phyloP scores from a whole-genome alignment of 805 yeast species.

The Yamadazyma laniorum region DNA sequence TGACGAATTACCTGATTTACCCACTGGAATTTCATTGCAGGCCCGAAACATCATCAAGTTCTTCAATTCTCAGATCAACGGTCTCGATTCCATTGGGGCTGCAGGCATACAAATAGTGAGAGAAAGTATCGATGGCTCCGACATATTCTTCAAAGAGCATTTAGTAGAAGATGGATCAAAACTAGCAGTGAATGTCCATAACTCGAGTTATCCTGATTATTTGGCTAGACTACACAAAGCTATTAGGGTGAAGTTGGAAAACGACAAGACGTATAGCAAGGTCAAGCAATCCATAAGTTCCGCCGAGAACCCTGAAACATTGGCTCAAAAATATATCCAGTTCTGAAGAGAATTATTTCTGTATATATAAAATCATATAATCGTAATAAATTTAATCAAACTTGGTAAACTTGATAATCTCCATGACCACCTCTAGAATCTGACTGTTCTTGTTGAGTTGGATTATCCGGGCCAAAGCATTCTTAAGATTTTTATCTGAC shows the following conservation, averaged over 20 bases:
- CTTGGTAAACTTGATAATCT: constrained; percentile 12
- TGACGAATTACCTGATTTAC: constrained; percentile 66
- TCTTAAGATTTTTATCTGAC: constrained; percentile 4
- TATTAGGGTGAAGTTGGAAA: constrained; percentile 51
- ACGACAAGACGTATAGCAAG: constrained; percentile 36
- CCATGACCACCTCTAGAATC: constrained; percentile 12
- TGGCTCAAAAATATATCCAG: constrained; percentile 41
- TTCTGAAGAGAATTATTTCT: constrained; percentile 18
- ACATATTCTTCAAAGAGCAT: constrained; percentile 49
- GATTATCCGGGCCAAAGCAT: constrained; percentile 3
- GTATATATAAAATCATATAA: not conserved
- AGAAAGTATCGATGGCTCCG: constrained; percentile 61
- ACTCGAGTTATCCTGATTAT: constrained; percentile 60
- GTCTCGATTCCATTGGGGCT: constrained; percentile 25
- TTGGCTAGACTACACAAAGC: constrained; percentile 65
- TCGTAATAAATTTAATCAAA: constrained; percentile 5
- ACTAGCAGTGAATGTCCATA: constrained; percentile 34
- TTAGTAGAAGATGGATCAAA: constrained; percentile 70
- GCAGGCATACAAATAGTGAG: constrained; percentile 59
- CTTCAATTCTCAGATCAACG: constrained; percentile 40
- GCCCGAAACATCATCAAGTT: constrained; percentile 61
- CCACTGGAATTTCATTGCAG: constrained; percentile 66
- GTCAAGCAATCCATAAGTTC: constrained; percentile 27
- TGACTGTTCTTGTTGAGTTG: constrained; percentile 7
- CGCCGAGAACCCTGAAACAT: constrained; percentile 29